Evolutionary conservation across 75 land plant genomes (phyloP), one percentile per base, ranked within the genome.

Genomic region (Larix kaempferi): DNA sequence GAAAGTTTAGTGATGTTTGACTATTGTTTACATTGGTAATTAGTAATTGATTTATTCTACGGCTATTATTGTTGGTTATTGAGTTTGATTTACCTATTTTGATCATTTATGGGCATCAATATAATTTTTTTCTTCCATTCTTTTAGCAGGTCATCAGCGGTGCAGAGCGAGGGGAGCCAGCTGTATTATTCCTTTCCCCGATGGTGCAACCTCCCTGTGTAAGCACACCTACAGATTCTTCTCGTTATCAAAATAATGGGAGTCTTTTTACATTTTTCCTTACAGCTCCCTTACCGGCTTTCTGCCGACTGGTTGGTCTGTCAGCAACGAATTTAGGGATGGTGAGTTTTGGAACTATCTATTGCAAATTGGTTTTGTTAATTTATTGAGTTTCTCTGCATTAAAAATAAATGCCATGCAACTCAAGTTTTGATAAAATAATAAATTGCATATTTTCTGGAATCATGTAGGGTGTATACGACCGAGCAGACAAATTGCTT

Each of bases 241-340:
- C 84, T 57, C 82, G 82, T 12, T 56, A 69, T 15, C 56, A n/a
- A 22, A 77, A 52, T 54, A 67, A 80, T 77, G 98, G 99, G 76
- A 95, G 91, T 80, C 85, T 89, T 76, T 97, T 97, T 75, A 97
- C 99, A 11, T 89, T 87, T 73, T 97, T 97, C 79, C 80, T 97
- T 19, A 95, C 99, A 75, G 89, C 98, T 65, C 99, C 99, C 64
- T 69, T 95, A 22, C 92, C 79, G 74, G 99, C 99, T 33, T 92
- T 97, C 41, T 91, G 90, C 78, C 88, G 87, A 27, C 69, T 97
- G 77, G 84, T 90, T 65, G 90, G 82, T 49, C 59, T 89, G 15
- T 76, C 83, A n/a, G 56, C 71, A 5, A 71, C 83, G 33, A 84
- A 76, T 76, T 37, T 82, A 64, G 86, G 54, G 3, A 39, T 44